Conservation (phyloP, 2,329 filamentous ascomycete species). For the Ophiostoma sp. region DNA sequence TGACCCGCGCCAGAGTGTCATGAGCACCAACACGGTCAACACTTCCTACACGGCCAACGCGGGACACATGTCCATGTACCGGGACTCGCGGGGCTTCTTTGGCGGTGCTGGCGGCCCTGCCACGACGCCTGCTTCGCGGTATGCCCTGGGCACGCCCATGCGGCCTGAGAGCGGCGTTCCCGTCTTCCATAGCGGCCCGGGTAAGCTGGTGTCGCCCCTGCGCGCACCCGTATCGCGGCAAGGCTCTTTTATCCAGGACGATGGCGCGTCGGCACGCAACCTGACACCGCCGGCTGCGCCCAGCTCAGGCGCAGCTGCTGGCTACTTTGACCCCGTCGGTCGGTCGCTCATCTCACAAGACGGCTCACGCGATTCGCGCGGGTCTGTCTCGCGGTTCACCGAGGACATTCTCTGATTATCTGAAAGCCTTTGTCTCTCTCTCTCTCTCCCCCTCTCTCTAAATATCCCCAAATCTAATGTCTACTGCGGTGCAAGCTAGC, state of each 20-base stretch:
- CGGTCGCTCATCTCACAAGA: constrained; percentile 27
- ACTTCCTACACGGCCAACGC: constrained; percentile 43
- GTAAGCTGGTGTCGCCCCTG: constrained; percentile 35
- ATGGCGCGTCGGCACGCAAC: constrained; percentile 13
- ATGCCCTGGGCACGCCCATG: constrained; percentile 55
- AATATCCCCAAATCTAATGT: background rate
- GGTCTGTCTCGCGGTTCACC: constrained; percentile 27
- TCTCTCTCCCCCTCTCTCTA: background rate
- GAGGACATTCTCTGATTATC: constrained; percentile 24
- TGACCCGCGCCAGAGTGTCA: constrained; percentile 30
- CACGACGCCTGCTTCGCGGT: constrained; percentile 31
- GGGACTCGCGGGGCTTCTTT: constrained; percentile 32
- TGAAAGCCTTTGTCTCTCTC: background rate
- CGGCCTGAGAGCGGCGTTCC: constrained; percentile 55
- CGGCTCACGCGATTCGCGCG: constrained; percentile 20
- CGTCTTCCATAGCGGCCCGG: constrained; percentile 61
- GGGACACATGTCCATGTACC: constrained; percentile 35
- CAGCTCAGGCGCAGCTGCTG: background rate
- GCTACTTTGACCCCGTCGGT: constrained; percentile 26
- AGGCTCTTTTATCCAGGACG: constrained; percentile 43
- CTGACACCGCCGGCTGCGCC: constrained; percentile 19
- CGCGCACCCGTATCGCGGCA: constrained; percentile 49
- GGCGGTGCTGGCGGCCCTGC: constrained; percentile 31
- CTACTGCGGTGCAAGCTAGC: background rate
- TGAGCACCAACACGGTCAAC: constrained; percentile 19